Conservation (phyloP, 2,329 filamentous ascomycete species). For the Fusarium siculi region DNA sequence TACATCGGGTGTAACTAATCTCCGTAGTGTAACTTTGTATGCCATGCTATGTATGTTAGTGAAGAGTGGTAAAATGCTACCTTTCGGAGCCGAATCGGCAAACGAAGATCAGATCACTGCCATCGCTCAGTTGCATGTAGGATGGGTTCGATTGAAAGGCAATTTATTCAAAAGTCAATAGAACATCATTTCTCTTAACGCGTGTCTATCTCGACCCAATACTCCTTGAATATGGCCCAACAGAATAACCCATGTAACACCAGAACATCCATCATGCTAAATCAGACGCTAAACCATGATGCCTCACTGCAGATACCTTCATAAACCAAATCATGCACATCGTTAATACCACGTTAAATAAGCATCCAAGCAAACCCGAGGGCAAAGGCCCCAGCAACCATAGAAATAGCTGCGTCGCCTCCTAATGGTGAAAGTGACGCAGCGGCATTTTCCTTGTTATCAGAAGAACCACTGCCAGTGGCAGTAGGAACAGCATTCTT, state of each 20-base stretch:
- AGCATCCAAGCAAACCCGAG: constrained; percentile 34
- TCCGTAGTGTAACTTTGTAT: neutral
- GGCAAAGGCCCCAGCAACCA: constrained; percentile 19
- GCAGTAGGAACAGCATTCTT: constrained; percentile 64
- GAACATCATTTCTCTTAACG: neutral
- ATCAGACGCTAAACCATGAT: neutral
- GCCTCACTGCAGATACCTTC: neutral
- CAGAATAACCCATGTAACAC: neutral
- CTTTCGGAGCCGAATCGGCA: constrained; percentile 40
- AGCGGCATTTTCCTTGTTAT: constrained; percentile 12
- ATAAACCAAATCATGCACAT: neutral
- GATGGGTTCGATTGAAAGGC: neutral
- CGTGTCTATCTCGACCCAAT: neutral
- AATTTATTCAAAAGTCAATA: neutral
- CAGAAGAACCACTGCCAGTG: constrained; percentile 52
- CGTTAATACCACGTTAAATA: constrained; percentile 1
- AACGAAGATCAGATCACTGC: neutral
- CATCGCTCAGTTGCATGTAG: neutral
- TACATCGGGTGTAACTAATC: neutral
- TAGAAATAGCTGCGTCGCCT: neutral
- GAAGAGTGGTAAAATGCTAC: neutral
- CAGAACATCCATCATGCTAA: neutral
- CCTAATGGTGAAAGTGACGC: constrained; percentile 10
- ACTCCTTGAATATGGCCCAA: neutral
- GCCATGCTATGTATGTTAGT: neutral